phyloP scores from a whole-genome alignment of 768 basidiomycete genomes.

The Podaxis rugospora region DNA sequence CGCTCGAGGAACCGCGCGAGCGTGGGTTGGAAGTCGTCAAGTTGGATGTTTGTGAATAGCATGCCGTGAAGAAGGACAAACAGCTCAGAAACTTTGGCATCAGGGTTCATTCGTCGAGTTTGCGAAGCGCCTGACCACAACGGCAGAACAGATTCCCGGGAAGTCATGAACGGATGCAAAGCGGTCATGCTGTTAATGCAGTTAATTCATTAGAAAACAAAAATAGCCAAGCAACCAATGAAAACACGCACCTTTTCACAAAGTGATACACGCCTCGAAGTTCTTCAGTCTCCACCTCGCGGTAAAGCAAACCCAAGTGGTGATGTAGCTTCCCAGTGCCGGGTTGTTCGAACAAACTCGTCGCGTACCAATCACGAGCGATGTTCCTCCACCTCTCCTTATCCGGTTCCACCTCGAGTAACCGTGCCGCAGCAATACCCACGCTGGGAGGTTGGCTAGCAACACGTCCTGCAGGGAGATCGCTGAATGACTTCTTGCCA shows the following conservation, averaged over 20 bases:
- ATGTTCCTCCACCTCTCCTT: constrained; percentile 89
- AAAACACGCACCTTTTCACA: constrained; percentile 72
- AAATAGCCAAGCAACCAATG: constrained; percentile 7
- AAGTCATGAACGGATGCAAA: constrained; percentile 79
- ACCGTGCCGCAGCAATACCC: constrained; percentile 75
- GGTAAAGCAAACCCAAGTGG: constrained; percentile 83
- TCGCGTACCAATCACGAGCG: constrained; percentile 90
- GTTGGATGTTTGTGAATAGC: constrained; percentile 92
- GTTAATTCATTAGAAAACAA: neutral
- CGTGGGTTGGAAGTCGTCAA: constrained; percentile 84
- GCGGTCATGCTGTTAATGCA: constrained; percentile 77
- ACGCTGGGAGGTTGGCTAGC: constrained; percentile 74
- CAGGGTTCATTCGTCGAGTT: constrained; percentile 68
- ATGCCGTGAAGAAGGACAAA: constrained; percentile 95
- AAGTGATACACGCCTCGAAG: constrained; percentile 89
- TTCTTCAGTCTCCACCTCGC: constrained; percentile 81
- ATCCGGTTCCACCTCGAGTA: constrained; percentile 85
- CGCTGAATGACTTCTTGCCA: constrained; percentile 37
- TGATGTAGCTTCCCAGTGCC: constrained; percentile 95
- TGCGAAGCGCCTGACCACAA: constrained; percentile 82
- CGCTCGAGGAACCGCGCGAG: constrained; percentile 86
- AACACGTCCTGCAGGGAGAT: constrained; percentile 48
- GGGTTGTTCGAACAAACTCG: constrained; percentile 83
- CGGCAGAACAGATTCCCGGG: constrained; percentile 84
- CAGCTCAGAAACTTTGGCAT: constrained; percentile 68